Evolutionary conservation across 148 eudicot genomes (phyloP).

Genomic region (Chenopodium berlandieri): DNA sequence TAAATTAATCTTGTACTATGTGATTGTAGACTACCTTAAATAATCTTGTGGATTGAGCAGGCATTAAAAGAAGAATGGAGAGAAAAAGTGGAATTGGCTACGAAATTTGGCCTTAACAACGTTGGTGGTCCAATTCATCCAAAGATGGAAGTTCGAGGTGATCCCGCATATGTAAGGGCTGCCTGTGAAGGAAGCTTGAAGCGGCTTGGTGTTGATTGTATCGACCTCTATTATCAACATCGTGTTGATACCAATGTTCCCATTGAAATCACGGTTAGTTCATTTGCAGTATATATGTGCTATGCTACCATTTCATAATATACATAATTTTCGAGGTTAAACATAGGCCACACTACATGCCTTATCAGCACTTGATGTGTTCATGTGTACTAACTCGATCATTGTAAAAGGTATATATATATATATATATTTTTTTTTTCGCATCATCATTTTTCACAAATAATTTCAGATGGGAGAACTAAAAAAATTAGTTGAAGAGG

Average conservation of each 20-base stretch:
- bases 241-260: slow-evolving; percentile 36
- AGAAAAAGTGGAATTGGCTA: slow-evolving; percentile 30
- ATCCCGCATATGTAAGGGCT: slow-evolving; percentile 27
- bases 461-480: slow-evolving; percentile 16
- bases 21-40: no score
- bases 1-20: no score
- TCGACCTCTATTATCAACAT: slow-evolving; percentile 43
- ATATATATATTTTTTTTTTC: no score
- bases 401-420: neutral
- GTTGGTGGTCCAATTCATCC: neutral
- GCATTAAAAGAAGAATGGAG: slow-evolving; percentile 32
- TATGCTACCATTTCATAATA: no score
- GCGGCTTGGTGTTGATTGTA: slow-evolving; percentile 31
- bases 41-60: slow-evolving; percentile 8
- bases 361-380: no score
- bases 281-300: no score
- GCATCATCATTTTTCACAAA: neutral
- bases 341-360: no score
- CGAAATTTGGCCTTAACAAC: slow-evolving; percentile 26
- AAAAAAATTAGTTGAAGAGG: slow-evolving; percentile 36
- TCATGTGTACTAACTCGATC: no score
- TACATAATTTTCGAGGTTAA: neutral
- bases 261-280: slow-evolving; percentile 44
- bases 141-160: neutral
- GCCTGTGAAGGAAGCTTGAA: slow-evolving; percentile 31